phyloP scores from a whole-genome alignment of 192 early-diverging fungal species.

The Lobosporangium transversale region DNA sequence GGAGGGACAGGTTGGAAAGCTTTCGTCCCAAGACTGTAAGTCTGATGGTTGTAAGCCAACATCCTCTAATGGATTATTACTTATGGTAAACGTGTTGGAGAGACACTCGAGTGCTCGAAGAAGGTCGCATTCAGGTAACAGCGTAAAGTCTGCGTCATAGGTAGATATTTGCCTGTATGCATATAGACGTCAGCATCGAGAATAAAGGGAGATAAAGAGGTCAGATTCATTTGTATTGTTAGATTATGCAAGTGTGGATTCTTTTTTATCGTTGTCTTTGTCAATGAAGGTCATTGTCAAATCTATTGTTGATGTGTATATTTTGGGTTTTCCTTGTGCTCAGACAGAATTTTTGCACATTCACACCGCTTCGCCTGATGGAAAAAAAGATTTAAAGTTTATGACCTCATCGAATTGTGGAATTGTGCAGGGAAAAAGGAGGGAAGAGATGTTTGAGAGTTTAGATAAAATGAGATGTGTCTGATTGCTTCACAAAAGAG shows the following conservation, averaged over 20 bases:
- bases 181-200: neutral
- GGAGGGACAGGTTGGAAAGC: slow-evolving; percentile 27
- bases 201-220: too few relatives aligned
- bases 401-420: slow-evolving; percentile 9
- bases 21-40: slow-evolving; percentile 38
- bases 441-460: too few relatives aligned
- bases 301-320: too few relatives aligned
- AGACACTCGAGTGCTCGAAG: slow-evolving; percentile 39
- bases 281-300: too few relatives aligned
- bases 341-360: too few relatives aligned
- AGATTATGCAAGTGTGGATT: too few relatives aligned
- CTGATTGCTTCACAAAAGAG: too few relatives aligned
- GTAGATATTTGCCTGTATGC: slow-evolving; percentile 49
- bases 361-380: too few relatives aligned
- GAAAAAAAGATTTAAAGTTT: neutral
- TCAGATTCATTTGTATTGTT: too few relatives aligned
- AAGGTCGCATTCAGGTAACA: slow-evolving; percentile 49
- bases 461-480: too few relatives aligned
- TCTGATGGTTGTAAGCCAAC: slow-evolving; percentile 18
- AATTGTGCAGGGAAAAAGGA: neutral
- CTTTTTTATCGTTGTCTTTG: too few relatives aligned
- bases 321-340: too few relatives aligned
- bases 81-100: slow-evolving; percentile 21
- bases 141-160: slow-evolving; percentile 51
- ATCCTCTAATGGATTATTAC: slow-evolving; percentile 40